phyloP scores from a whole-genome alignment of 345 rosid genomes.

The Ceriops decandra region DNA sequence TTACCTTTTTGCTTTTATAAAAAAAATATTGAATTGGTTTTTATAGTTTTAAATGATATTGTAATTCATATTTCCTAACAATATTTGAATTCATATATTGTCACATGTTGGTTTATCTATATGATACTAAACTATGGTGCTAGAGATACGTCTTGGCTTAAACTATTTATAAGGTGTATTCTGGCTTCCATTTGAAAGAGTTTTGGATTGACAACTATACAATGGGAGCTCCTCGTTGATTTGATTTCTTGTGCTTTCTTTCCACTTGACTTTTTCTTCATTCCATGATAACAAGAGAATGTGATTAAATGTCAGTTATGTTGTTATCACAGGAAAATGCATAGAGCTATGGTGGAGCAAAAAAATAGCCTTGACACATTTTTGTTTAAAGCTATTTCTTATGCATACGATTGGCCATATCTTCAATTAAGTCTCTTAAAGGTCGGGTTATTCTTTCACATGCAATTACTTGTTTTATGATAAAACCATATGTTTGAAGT shows the following conservation, averaged over 20 bases:
- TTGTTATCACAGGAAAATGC: constrained; percentile 39
- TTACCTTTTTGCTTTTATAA: not conserved
- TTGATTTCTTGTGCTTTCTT: too few relatives aligned
- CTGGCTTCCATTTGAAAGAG: too few relatives aligned
- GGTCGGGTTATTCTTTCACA: constrained; percentile 37
- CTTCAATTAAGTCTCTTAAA: constrained; percentile 69
- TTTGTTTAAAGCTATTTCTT: constrained; percentile 64
- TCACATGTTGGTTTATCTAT: too few relatives aligned
- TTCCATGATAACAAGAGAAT: not conserved
- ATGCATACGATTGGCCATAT: constrained; percentile 82
- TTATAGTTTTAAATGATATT: not conserved
- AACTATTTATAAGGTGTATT: too few relatives aligned
- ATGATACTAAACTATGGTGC: too few relatives aligned
- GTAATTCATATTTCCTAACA: too few relatives aligned
- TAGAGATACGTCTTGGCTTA: too few relatives aligned
- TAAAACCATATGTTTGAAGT: not conserved
- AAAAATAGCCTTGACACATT: constrained; percentile 42
- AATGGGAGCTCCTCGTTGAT: too few relatives aligned
- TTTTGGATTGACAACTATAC: too few relatives aligned
- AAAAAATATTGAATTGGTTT: not conserved
- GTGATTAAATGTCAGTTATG: not conserved
- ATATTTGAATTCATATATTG: too few relatives aligned
- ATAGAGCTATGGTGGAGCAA: constrained; percentile 59
- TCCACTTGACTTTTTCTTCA: not conserved
- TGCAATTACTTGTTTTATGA: not conserved